Evolutionary conservation across 352 stramenopile genomes (phyloP).

Genomic region (Phytophthora boehmeriae): DNA sequence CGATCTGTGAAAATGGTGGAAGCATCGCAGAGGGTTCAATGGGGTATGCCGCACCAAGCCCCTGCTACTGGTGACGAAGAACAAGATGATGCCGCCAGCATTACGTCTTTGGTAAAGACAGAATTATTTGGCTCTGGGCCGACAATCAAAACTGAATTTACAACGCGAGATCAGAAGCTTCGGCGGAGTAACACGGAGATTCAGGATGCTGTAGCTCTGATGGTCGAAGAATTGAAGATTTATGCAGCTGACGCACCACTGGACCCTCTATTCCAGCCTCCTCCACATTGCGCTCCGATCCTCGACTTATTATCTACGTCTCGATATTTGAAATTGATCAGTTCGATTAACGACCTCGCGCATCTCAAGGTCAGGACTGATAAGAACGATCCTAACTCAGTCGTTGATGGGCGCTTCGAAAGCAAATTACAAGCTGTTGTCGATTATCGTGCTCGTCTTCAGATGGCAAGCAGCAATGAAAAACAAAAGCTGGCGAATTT

Average conservation of each 20-base stretch:
- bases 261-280: slow-evolving; percentile 56
- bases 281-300: slow-evolving; percentile 56
- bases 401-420: slow-evolving; percentile 51
- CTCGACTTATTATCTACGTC: slow-evolving; percentile 76
- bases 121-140: slow-evolving; percentile 66
- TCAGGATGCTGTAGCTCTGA: slow-evolving; percentile 56
- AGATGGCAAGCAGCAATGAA: slow-evolving; percentile 74
- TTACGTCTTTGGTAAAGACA: slow-evolving; percentile 40
- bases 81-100: slow-evolving; percentile 16
- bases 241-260: slow-evolving; percentile 53
- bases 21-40: slow-evolving; percentile 76
- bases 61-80: slow-evolving; percentile 29
- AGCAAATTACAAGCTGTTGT: slow-evolving; percentile 70
- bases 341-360: slow-evolving; percentile 75
- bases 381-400: slow-evolving; percentile 18
- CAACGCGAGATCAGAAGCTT: slow-evolving; percentile 71
- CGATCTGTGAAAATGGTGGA: slow-evolving; percentile 82
- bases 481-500: slow-evolving; percentile 66
- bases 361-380: slow-evolving; percentile 55
- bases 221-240: slow-evolving; percentile 76
- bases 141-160: slow-evolving; percentile 79
- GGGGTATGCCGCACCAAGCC: slow-evolving; percentile 33
- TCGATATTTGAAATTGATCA: slow-evolving; percentile 74
- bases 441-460: slow-evolving; percentile 70
- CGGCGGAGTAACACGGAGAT: slow-evolving; percentile 64